Evolutionary conservation across 108 stramenopile species (phyloP), one percentile per base, ranked within the genome.

Genomic region (Mayamaea pseudoterrestris): DNA sequence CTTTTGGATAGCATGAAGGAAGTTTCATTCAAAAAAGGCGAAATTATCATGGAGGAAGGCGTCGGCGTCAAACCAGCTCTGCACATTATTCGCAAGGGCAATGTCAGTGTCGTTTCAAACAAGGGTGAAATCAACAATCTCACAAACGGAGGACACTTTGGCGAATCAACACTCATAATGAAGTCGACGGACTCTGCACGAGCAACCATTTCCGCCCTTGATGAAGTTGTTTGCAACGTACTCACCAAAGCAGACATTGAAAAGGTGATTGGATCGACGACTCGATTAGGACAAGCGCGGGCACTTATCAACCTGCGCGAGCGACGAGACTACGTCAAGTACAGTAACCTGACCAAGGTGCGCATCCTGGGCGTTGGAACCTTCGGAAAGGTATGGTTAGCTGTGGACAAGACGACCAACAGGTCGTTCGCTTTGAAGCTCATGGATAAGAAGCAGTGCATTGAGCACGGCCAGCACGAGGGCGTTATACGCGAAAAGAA

Each of bases 341-440:
- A 84, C 30, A 63, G 71, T 21, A 79, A 78, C 47, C 42, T 94
- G 27, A 65, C 76, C 29, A 68, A 58, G 31, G 69, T 81, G 35
- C 60, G 83, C 17, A 68, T 93, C 39, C 65, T 97, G 3, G 95
- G 95, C 36, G 74, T 27, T 55, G 69, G 95, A 17, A 78, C 83
- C n/a, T 97, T 97, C 44, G 96, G 93, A 28, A 78, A 93, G 54
- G 94, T 95, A 49, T 84, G 89, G 78, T 69, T 95, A 32, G 82
- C 69, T 11, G 65, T 61, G 0, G 69, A 80, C 35, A 53, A 60
- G 22, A 61, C 66, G 11, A 65, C 56, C 4, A 68, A 65, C 8
- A 37, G 41, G 8, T 64, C 93, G 1, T 95, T 83, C 44, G 97
- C 97, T 0, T 60, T 96, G 47, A 98, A 98, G 60, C 76, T 83